Conservation (phyloP, 306 rosid species). For the Vicia villosa region DNA sequence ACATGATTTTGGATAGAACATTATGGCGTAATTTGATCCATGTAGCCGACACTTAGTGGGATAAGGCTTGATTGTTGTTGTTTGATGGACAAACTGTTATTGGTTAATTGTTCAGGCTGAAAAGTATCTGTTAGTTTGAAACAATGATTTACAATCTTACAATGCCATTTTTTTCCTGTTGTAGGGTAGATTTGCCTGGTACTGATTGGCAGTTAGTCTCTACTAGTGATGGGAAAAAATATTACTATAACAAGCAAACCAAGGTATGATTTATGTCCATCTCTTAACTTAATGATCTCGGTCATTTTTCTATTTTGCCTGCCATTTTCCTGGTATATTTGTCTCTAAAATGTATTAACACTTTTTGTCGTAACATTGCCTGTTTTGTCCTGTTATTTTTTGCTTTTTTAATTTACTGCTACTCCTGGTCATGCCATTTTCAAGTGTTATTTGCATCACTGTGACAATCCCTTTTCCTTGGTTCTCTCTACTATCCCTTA, state of each 20-base stretch:
- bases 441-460: background rate
- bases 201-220: slow-evolving; percentile 92
- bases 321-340: slow-evolving; percentile 2
- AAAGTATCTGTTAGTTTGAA: slow-evolving; percentile 20
- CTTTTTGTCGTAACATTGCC: slow-evolving; percentile 9
- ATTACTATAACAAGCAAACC: slow-evolving; percentile 81
- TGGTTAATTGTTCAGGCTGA: slow-evolving; percentile 9
- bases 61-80: no score
- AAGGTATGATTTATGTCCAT: slow-evolving; percentile 59
- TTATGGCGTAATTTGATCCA: no score
- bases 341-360: background rate
- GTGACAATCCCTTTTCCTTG: background rate
- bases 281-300: slow-evolving; percentile 13
- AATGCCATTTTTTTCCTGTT: slow-evolving; percentile 32
- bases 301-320: background rate
- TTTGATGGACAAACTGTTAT: background rate
- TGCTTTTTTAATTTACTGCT: background rate
- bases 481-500: background rate
- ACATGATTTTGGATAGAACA: no score
- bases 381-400: background rate
- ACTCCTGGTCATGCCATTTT: background rate
- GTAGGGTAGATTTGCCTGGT: slow-evolving; percentile 75
- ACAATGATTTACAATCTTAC: slow-evolving; percentile 1
- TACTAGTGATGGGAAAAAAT: slow-evolving; percentile 84
- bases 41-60: no score